Base-by-base conservation (phyloP, 2,329 filamentous ascomycete species). In the Pseudopyrenochaeta lycopersici region DNA sequence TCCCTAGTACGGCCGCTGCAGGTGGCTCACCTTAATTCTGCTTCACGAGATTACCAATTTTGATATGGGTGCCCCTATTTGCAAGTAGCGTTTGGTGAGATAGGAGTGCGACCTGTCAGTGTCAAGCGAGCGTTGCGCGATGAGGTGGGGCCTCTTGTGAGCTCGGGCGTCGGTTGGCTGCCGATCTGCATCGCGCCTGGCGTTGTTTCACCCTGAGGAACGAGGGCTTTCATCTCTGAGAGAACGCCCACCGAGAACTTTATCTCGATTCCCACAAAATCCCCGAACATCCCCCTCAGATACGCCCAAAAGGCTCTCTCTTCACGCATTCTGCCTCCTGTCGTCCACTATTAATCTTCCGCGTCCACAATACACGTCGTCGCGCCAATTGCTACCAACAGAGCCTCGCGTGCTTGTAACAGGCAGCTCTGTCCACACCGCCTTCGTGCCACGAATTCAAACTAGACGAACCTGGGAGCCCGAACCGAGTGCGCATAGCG, bases 161-260 rank as follows among this genome's bases (percentile, higher is more conserved):
- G 33, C 36, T 40, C 36, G 45, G 33, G 23, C 29, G 33, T 36
- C 36, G 45, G 45, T 32, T 47, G 53, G 44, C 38, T 39, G 30
- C 35, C 43, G 50, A 45, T 41, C 52, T 51, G 52, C 48, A 38
- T 35, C 47, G 53, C 52, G 57, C 53, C 50, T 54, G 57, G 41
- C 48, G 23, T 42, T 54, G 56, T 60, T 60, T 60, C 58, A 60
- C 57, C 57, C 57, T 60, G 53, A 59, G 36, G 36, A 11, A 5
- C 21, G 18, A 39, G 36, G 33, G n/a, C 36, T 20, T n/a, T 39
- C 20, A 39, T 39, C 36, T 39, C 36, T 39, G 36, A 23, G 23
- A 39, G 18, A 39, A 14, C 20, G 20, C 36, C 36, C 36, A 39
- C 36, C 36, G 36, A 39, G 18, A 23, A 39, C 36, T 27, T 39